Evolutionary conservation across 2,329 filamentous ascomycete species (phyloP).

Genomic region (Mariannaea sp.): DNA sequence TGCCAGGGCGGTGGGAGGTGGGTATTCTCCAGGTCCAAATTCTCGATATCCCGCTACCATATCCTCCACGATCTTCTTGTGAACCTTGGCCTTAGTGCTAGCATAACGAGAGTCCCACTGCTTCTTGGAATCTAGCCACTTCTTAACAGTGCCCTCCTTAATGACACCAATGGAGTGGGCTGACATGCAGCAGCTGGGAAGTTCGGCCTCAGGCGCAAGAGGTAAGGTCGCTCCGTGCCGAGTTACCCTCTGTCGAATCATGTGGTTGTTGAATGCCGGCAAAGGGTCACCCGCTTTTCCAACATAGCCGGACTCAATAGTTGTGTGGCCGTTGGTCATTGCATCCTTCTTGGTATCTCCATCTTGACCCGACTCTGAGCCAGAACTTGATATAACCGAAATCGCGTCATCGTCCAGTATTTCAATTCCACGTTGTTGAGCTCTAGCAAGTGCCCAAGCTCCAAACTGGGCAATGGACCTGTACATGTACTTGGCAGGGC

Average conservation of each 20-base stretch:
- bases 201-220: slow-evolving; percentile 65
- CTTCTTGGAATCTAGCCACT: slow-evolving; percentile 78
- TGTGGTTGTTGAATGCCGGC: slow-evolving; percentile 78
- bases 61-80: slow-evolving; percentile 74
- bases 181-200: slow-evolving; percentile 68
- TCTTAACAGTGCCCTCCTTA: slow-evolving; percentile 77
- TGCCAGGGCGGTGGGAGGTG: slow-evolving; percentile 83
- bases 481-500: slow-evolving; percentile 97
- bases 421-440: slow-evolving; percentile 79
- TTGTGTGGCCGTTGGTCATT: slow-evolving; percentile 18
- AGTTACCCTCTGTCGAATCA: slow-evolving; percentile 90
- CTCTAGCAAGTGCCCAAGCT: slow-evolving; percentile 84
- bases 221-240: slow-evolving; percentile 75
- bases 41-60: slow-evolving; percentile 72
- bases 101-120: slow-evolving; percentile 77
- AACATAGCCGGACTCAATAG: slow-evolving; percentile 51
- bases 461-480: slow-evolving; percentile 90
- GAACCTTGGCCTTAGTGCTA: slow-evolving; percentile 70
- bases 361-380: slow-evolving; percentile 40
- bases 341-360: slow-evolving; percentile 31
- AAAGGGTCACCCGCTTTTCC: slow-evolving; percentile 87
- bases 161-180: slow-evolving; percentile 74
- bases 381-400: slow-evolving; percentile 71
- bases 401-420: slow-evolving; percentile 79
- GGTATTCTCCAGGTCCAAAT: slow-evolving; percentile 72